These are phyloP conservation scores for Kokia cookei DNA, from an alignment of 441 rosid species.

Conservation along the genomic window DNA sequence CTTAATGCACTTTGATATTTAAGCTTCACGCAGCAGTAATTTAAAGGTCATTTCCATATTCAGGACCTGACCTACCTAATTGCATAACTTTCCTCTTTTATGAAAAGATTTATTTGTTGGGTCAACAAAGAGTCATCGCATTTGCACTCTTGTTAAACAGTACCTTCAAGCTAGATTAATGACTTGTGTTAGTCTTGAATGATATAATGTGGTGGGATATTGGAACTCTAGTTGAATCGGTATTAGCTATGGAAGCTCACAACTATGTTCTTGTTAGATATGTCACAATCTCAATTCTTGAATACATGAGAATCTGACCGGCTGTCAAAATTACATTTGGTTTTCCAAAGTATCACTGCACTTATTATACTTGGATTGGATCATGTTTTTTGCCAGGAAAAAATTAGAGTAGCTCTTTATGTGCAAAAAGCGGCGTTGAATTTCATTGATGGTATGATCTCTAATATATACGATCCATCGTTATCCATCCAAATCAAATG, in stretches of 20 bases:
- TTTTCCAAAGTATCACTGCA: neutral
- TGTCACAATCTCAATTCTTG: neutral
- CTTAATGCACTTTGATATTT: neutral
- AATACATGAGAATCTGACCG: neutral
- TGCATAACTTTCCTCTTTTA: neutral
- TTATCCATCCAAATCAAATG: neutral
- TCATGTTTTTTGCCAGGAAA: conserved; percentile 43
- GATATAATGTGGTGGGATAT: neutral
- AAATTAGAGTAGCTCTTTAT: conserved; percentile 58
- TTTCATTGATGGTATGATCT: conserved; percentile 50
- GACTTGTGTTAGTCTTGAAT: neutral
- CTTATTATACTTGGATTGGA: neutral
- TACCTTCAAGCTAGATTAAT: neutral
- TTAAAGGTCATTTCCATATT: neutral
- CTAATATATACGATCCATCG: neutral
- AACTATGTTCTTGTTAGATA: neutral
- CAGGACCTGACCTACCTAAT: neutral
- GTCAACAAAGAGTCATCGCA: neutral
- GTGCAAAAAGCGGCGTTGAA: conserved; percentile 70
- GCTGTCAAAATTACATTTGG: neutral
- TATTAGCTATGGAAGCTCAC: neutral
- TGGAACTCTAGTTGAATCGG: neutral
- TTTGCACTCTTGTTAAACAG: neutral
- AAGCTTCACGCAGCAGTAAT: neutral
- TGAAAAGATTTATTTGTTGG: neutral